Evolutionary conservation across 108 stramenopile species (phyloP), one percentile per base, ranked within the genome.

Genomic region (Aurantiochytrium sp.): DNA sequence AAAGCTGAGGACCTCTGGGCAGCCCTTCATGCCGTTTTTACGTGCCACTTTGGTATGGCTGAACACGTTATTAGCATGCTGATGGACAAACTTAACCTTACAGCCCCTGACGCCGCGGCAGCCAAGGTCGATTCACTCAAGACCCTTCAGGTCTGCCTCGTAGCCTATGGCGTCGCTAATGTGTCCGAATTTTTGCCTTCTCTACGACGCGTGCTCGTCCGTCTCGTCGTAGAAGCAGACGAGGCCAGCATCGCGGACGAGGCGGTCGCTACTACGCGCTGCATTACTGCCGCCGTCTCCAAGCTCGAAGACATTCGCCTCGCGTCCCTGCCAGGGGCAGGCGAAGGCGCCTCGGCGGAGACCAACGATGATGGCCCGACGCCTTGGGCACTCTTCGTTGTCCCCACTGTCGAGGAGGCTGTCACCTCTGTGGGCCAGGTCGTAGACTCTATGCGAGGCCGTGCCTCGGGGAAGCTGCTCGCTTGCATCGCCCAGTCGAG

Each of bases 1-100:
- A 83, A 83, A 3, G 76, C 76, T 2, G 76, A 83, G 28, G 76
- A 83, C 76, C 76, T 83, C 49, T 83, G 76, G 76, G 51, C 19
- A 1, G 76, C 51, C 49, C 76, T 83, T 6, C 76, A 83, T 53
- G 76, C 19, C 19, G 76, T 83, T 18, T 83, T 83, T 3, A 83
- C 45, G 18, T 53, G 76, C 51, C 76, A 83, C 76, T 53, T 53
- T 53, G 49, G 45, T 45, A 83, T 83, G 76, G 76, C 76, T 12
- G 76, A 53, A 18, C 23, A 47, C 49, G 76, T 83, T 12, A 21
- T 83, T 12, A 53, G 76, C 51, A 47, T 83, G 49, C 76, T 83
- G 16, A 83, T 83, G 49, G 76, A 83, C 51, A 83, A 83, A 53
- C 76, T 83, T 45, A 83, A 83, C 23, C 45, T 83, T 47, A 25